These are phyloP conservation scores for Candida gorgasii DNA, from an alignment of 805 yeast species.

Conservation along the genomic window DNA sequence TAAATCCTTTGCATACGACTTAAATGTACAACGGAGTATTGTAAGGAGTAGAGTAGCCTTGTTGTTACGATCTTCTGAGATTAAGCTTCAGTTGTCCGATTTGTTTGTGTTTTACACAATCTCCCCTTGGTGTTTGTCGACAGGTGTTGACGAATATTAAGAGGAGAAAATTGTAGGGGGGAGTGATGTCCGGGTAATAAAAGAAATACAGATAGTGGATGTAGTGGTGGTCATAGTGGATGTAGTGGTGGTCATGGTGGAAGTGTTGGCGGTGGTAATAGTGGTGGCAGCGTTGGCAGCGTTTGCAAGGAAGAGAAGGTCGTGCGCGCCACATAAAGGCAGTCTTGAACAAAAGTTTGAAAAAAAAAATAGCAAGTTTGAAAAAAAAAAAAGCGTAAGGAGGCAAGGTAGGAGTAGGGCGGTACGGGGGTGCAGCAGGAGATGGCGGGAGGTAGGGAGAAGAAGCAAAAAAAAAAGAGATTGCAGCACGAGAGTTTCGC, in stretches of 20 bases:
- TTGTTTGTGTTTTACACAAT: conserved; percentile 14
- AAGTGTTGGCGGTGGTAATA: not conserved
- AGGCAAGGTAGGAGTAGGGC: not conserved
- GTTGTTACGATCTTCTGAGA: conserved; percentile 47
- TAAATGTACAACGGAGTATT: conserved; percentile 48
- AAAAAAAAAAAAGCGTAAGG: too few relatives aligned
- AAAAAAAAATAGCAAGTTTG: not conserved
- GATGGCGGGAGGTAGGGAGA: not conserved
- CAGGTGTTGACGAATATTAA: conserved; percentile 14
- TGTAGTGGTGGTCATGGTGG: not conserved
- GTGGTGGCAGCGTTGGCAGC: not conserved
- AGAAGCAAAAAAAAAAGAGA: conserved; percentile 30
- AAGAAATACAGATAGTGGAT: not conserved
- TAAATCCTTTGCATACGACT: conserved; percentile 23
- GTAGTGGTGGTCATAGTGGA: not conserved
- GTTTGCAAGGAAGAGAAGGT: not conserved
- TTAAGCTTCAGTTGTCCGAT: conserved; percentile 13
- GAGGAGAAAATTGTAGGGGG: too few relatives aligned
- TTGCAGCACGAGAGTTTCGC: conserved; percentile 59
- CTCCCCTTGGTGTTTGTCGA: conserved; percentile 14
- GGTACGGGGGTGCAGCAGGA: not conserved
- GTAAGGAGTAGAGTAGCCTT: conserved; percentile 52
- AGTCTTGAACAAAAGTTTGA: not conserved
- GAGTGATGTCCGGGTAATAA: not conserved
- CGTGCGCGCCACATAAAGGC: not conserved